Conservation (phyloP, 1,139 yeast species). For the Candida pseudoviswanathii region DNA sequence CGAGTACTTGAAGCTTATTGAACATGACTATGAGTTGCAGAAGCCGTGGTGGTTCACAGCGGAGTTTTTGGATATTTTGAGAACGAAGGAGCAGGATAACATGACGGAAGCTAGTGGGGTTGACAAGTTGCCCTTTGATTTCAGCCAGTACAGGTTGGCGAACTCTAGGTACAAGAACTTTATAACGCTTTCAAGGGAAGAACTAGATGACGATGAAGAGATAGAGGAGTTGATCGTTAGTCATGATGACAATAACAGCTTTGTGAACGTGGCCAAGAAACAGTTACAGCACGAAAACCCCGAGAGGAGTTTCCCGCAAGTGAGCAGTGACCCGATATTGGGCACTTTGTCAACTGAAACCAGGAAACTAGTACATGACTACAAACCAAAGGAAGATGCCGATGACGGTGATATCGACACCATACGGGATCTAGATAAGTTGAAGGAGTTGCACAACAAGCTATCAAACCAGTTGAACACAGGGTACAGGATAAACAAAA, state of each 20-base stretch:
- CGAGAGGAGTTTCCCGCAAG: conserved; percentile 3
- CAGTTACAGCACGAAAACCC: conserved; percentile 16
- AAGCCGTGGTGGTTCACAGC: conserved; percentile 50
- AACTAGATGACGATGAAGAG: conserved; percentile 13
- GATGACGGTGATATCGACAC: conserved; percentile 19
- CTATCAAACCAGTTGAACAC: conserved; percentile 35
- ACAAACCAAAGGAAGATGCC: conserved; percentile 6
- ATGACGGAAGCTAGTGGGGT: conserved; percentile 16
- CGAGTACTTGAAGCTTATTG: conserved; percentile 31
- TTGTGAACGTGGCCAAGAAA: conserved; percentile 14
- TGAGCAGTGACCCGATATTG: conserved; percentile 12
- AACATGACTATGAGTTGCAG: conserved; percentile 36
- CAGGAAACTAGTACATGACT: conserved; percentile 9
- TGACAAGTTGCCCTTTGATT: conserved; percentile 33
- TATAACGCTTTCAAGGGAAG: conserved; percentile 13
- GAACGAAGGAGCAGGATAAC: conserved; percentile 13
- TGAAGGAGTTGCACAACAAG: conserved; percentile 23
- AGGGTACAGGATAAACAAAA: conserved; percentile 48
- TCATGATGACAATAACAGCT: conserved; percentile 14
- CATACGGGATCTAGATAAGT: conserved; percentile 20
- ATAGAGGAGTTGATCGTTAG: conserved; percentile 13
- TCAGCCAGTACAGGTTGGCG: conserved; percentile 40
- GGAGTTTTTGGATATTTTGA: conserved; percentile 29
- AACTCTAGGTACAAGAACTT: conserved; percentile 31
- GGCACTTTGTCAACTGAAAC: conserved; percentile 11